Conservation (phyloP, 305 asterid genomes). For the Solanum hybrid region DNA sequence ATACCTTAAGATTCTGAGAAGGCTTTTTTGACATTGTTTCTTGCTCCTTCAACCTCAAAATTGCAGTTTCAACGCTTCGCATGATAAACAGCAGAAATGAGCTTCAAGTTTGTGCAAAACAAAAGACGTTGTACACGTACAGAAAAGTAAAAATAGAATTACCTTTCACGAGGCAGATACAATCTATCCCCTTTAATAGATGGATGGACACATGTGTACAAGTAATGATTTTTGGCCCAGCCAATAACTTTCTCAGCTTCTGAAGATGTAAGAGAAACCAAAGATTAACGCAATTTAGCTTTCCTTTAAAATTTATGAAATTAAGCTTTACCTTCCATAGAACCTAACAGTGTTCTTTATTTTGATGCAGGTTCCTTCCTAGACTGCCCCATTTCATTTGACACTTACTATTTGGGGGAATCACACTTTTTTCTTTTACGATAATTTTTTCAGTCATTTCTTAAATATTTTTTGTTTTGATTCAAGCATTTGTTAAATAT, state of each 20-base stretch:
- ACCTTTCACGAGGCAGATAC: conserved; percentile 85
- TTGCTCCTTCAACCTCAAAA: conserved; percentile 75
- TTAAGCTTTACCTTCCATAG: background rate
- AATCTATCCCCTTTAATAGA: conserved; percentile 65
- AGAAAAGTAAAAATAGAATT: conserved; percentile 19
- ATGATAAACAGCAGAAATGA: conserved; percentile 17
- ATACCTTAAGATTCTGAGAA: conserved; percentile 76
- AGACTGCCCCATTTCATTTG: background rate
- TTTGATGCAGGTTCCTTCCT: background rate
- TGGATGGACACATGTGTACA: conserved; percentile 64
- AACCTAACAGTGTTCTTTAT: background rate
- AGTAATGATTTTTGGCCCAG: conserved; percentile 94
- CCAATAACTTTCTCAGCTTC: conserved; percentile 93
- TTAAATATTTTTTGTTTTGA: background rate
- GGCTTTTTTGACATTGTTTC: conserved; percentile 72
- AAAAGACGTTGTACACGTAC: background rate
- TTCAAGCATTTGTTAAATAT: background rate
- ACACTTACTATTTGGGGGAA: background rate
- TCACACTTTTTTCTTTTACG: background rate
- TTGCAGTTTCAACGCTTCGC: conserved; percentile 76
- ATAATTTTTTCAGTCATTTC: background rate
- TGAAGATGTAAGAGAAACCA: conserved; percentile 23
- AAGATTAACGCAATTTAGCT: background rate
- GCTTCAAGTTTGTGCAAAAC: conserved; percentile 11
- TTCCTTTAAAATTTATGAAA: background rate